phyloP scores from a whole-genome alignment of 495 filamentous ascomycete species.

The Neurospora sp. region DNA sequence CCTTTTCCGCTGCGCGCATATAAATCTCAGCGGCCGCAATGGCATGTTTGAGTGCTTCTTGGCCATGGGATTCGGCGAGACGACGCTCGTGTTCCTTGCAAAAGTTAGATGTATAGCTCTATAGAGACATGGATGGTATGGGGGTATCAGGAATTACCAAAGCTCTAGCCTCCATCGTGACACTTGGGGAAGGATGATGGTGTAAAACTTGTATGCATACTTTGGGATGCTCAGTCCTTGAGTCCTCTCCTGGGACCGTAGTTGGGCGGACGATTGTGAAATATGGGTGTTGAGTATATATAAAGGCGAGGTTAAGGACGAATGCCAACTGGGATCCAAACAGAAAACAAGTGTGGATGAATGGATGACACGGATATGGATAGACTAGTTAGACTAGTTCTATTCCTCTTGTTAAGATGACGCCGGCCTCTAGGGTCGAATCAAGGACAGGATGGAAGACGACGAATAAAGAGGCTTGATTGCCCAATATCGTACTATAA shows the following conservation, averaged over 20 bases:
- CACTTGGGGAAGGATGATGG: neutral
- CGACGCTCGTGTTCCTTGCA: constrained; percentile 51
- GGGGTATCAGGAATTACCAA: constrained; percentile 2
- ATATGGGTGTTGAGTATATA: neutral
- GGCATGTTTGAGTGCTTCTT: constrained; percentile 60
- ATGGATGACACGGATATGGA: neutral
- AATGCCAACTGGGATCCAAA: neutral
- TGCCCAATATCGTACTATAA: neutral
- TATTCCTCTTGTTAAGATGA: neutral
- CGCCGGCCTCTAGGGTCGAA: neutral
- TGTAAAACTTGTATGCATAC: constrained; percentile 3
- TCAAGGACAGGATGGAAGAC: neutral
- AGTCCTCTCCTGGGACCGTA: neutral
- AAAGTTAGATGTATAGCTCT: constrained; percentile 17
- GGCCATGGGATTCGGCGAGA: constrained; percentile 44
- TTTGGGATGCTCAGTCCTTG: neutral
- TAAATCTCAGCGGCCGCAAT: constrained; percentile 68
- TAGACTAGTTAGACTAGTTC: neutral
- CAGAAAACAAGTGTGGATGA: neutral
- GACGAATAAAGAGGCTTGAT: neutral
- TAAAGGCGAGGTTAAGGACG: neutral
- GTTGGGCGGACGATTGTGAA: neutral
- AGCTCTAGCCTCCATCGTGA: constrained; percentile 20
- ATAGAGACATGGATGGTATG: neutral
- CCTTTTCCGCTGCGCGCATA: constrained; percentile 57